Percentiles rank a stretch among this genome's conserved stretches.
phyloP scores from a whole-genome alignment of 2,329 filamentous ascomycete genomes.

The Trichoderma brevicompactum region DNA sequence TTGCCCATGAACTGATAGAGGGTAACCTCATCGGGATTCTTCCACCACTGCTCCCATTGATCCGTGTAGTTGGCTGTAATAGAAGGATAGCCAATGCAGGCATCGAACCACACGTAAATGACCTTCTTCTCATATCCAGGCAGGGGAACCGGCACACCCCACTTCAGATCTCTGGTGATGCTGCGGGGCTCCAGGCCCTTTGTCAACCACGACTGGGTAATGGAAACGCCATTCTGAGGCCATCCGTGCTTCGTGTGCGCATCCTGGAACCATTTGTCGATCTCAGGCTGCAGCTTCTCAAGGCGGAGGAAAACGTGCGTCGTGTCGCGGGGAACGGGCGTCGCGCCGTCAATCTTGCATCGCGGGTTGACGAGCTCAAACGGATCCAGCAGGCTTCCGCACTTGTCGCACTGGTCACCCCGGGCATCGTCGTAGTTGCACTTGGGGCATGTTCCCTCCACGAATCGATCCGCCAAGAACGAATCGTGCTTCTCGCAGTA shows the following conservation, averaged over 20 bases:
- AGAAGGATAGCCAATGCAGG: conserved; percentile 92
- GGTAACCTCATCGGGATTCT: conserved; percentile 82
- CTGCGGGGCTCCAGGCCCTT: conserved; percentile 84
- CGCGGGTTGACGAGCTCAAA: conserved; percentile 80
- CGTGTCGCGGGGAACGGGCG: conserved; percentile 77
- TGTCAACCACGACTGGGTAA: conserved; percentile 80
- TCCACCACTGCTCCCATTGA: conserved; percentile 95
- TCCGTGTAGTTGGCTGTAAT: conserved; percentile 89
- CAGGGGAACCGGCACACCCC: conserved; percentile 69
- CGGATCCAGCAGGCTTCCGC: conserved; percentile 72
- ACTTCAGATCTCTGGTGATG: conserved; percentile 91
- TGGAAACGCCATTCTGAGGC: conserved; percentile 74
- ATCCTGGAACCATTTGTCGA: conserved; percentile 77
- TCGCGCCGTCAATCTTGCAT: conserved; percentile 88
- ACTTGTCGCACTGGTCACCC: conserved; percentile 76
- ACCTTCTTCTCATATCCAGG: conserved; percentile 66
- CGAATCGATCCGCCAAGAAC: conserved; percentile 85
- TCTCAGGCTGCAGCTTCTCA: conserved; percentile 77
- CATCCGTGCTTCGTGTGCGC: conserved; percentile 75
- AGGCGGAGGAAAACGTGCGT: conserved; percentile 91
- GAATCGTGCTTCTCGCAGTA: conserved; percentile 80
- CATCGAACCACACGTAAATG: conserved; percentile 92
- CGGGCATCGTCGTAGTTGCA: conserved; percentile 73
- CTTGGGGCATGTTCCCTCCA: conserved; percentile 77
- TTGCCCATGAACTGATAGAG: conserved; percentile 97